phyloP scores from a whole-genome alignment of 768 basidiomycete genomes.

The Tylopilus sp. region DNA sequence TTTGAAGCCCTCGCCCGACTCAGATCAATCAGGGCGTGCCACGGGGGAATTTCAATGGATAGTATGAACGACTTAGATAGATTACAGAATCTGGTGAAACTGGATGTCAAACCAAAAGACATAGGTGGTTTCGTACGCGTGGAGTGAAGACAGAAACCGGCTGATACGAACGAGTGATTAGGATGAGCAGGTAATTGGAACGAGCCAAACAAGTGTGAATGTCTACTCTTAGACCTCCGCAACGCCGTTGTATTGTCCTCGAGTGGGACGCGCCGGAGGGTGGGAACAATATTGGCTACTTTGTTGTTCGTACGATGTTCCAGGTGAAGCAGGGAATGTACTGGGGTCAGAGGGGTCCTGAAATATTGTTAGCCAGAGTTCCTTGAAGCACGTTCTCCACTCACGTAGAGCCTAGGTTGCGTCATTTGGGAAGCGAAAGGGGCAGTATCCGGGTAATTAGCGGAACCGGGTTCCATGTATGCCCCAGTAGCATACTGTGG shows the following conservation, averaged over 20 bases:
- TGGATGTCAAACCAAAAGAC: background rate
- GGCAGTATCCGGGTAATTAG: conserved; percentile 8
- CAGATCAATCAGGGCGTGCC: too few species aligned
- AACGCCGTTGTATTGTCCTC: conserved; percentile 21
- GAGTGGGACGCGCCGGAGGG: conserved; percentile 5
- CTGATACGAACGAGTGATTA: background rate
- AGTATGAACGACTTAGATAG: background rate
- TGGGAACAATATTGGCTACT: conserved; percentile 8
- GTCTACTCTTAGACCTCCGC: conserved; percentile 22
- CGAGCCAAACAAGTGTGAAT: background rate
- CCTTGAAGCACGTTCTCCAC: background rate
- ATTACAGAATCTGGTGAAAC: background rate
- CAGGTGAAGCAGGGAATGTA: conserved; percentile 34
- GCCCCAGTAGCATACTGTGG: conserved; percentile 3
- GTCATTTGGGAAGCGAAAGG: conserved; percentile 16
- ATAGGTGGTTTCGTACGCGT: background rate
- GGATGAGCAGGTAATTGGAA: background rate
- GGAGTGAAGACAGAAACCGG: background rate
- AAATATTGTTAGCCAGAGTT: conserved; percentile 2
- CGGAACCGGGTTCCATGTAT: background rate
- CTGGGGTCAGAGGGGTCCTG: conserved; percentile 38
- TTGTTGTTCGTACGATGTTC: conserved; percentile 5
- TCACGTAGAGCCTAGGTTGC: conserved; percentile 31
- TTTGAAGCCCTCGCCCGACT: too few species aligned
- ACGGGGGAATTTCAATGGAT: background rate